Conservation (phyloP, 805 yeast species). For the Cyberlindnera xylosilytica region DNA sequence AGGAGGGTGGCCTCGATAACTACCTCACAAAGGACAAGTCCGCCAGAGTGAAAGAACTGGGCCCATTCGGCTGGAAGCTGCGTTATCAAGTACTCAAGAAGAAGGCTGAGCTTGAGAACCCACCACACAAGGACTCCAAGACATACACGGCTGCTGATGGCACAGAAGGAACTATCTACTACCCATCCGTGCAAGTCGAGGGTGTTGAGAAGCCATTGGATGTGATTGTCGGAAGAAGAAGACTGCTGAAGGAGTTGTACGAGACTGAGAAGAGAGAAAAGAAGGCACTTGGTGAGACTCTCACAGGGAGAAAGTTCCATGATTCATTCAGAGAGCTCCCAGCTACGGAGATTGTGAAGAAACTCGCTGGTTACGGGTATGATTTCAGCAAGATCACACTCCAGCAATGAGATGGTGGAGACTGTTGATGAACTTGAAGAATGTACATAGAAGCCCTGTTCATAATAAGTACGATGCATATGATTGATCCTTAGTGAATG, state of each 20-base stretch:
- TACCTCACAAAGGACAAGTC: conserved; percentile 84
- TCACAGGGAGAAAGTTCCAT: conserved; percentile 47
- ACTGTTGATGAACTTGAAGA: neutral
- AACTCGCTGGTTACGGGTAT: conserved; percentile 39
- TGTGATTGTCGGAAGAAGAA: conserved; percentile 63
- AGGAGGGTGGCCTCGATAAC: conserved; percentile 93
- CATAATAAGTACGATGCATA: conserved; percentile 15
- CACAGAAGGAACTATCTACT: conserved; percentile 42
- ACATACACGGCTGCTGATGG: conserved; percentile 32
- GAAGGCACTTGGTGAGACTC: conserved; percentile 39
- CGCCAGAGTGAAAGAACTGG: conserved; percentile 88
- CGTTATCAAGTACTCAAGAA: conserved; percentile 66
- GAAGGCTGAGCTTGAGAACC: conserved; percentile 37
- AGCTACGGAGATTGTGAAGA: conserved; percentile 46
- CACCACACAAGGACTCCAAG: conserved; percentile 36
- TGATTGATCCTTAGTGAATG: conserved; percentile 1
- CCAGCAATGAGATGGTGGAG: conserved; percentile 3
- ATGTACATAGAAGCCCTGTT: conserved; percentile 9
- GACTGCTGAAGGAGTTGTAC: conserved; percentile 52
- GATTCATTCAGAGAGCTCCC: conserved; percentile 37
- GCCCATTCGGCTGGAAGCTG: conserved; percentile 88
- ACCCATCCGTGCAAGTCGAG: conserved; percentile 35
- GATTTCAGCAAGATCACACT: conserved; percentile 32
- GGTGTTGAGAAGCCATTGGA: conserved; percentile 41
- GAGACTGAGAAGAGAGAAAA: conserved; percentile 45